Evolutionary conservation across 1,284 basidiomycete species (phyloP), one percentile per base, ranked within the genome.

Genomic region (Laetiporus sulphureus): DNA sequence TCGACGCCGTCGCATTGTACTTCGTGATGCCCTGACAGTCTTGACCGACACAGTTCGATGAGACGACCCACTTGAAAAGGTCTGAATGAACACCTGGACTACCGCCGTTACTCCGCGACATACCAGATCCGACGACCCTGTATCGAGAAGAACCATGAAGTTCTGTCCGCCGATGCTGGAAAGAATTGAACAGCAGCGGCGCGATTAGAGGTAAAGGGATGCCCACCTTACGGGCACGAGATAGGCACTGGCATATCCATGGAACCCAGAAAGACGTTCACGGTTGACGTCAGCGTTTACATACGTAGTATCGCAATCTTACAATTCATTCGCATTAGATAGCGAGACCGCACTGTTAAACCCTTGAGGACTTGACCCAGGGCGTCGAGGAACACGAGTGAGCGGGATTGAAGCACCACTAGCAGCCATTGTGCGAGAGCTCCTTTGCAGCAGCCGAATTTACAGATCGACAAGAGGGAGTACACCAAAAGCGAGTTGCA

Each of bases 71-170:
- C 65, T 67, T 43, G 38, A 23, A 16, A 10, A 7, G 23, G 12
- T 30, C 36, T 13, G 16, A 21, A 22, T 10, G 22, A 16, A 20
- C 2, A 38, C 42, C 47, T 44, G 27, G 16, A 33, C 11, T 27
- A 40, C 21, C 31, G 20, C 35, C 44, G 31, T 23, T 41, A 36
- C 16, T 13, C 18, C 38, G 15, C 36, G 40, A 51, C 58, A 31
- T 45, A 66, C 66, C 45, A 78, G 58, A 59, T 78, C 75, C 31
- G 74, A 67, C 15, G 75, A 77, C 20, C 75, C 75, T 20, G 75
- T 77, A 58, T 78, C 75, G 40, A 78, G 63, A 32, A 77, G 68
- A 36, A 78, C 68, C 45, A 67, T 64, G 55, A 80, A 73, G 24
- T 56, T 43, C 57, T 79, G 75, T 1, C 55, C 60, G 35, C 69